phyloP scores from a whole-genome alignment of 23 red algal genomes.

The Agarophyton chilense region DNA sequence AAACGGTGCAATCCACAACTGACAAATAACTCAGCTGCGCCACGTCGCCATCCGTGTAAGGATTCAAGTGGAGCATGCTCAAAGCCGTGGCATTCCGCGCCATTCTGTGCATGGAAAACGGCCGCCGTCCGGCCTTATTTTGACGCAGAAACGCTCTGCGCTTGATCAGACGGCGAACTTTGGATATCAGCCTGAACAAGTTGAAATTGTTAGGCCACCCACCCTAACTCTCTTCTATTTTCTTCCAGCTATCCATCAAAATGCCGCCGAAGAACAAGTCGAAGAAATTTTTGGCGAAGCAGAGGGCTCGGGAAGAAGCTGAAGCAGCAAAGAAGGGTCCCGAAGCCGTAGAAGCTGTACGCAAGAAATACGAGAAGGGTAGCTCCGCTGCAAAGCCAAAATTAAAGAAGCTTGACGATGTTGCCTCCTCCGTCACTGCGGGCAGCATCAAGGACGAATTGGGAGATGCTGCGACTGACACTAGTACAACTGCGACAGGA shows the following conservation, averaged over 20 bases:
- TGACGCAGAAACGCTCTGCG: too few species aligned
- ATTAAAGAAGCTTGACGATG: slow-evolving; percentile 28
- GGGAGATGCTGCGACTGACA: slow-evolving; percentile 51
- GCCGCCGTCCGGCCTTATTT: too few species aligned
- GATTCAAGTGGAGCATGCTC: too few species aligned
- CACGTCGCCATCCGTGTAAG: too few species aligned
- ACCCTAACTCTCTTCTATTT: neutral
- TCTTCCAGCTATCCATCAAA: neutral
- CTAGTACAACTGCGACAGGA: slow-evolving; percentile 60
- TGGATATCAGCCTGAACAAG: too few species aligned
- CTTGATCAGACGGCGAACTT: too few species aligned
- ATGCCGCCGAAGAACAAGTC: slow-evolving; percentile 95
- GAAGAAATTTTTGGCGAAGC: slow-evolving; percentile 77
- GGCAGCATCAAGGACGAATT: slow-evolving; percentile 4
- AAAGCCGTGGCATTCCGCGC: too few species aligned
- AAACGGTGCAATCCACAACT: too few species aligned
- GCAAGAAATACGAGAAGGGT: slow-evolving; percentile 5
- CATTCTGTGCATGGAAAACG: too few species aligned
- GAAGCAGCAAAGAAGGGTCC: slow-evolving; percentile 58
- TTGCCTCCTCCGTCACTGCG: slow-evolving; percentile 32
- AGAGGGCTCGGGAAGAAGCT: slow-evolving; percentile 54
- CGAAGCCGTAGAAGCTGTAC: slow-evolving; percentile 37
- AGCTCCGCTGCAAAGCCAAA: neutral
- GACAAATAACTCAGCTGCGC: too few species aligned
- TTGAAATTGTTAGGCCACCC: neutral